Evolutionary conservation across 2,329 filamentous ascomycete genomes (phyloP), one percentile per base, ranked within the genome.

Genomic region (Hymenoscyphus linearis): DNA sequence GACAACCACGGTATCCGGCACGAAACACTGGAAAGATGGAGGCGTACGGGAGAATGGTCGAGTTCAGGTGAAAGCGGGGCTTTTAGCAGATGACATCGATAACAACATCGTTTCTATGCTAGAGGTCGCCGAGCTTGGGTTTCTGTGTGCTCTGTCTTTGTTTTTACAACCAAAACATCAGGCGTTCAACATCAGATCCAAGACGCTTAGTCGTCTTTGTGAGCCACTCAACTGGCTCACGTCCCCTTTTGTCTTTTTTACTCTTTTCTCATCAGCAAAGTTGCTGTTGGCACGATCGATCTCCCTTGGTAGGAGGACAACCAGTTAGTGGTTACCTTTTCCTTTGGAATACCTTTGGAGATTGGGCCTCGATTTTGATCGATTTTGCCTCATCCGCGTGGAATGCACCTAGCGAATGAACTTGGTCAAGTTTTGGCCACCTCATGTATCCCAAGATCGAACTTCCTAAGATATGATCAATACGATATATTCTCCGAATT

Each of bases 151-250:
- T 82, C 84, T 85, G 82, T 88, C 84, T 83, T 82, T 87, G 85
- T 88, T 90, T 90, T 90, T 88, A 81, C 86, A 90, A 91, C 87
- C 89, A 90, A 90, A 89, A 85, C 86, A 82, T 78, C 78, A 80
- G 86, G 83, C 83, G 85, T 87, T 90, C 87, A 90, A 90, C 86
- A 83, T 79, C 76, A 84, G 84, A 85, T 84, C 84, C 84, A 86
- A 84, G 82, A 81, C 81, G 80, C 79, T 80, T 75, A 76, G 75
- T 79, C 79, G 77, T 83, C 78, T 82, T 75, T 79, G 78, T 79
- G 77, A 78, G 80, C 80, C 78, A 54, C 82, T 89, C 85, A 89
- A 89, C 85, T 80, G 86, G 76, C 72, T 76, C 77, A 75, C 70
- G 70, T 76, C 74, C 74, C 73, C 71, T 73, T 74, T 72, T 5